phyloP scores from a whole-genome alignment of 176 grass and related monocot species.

The Avena insularis region DNA sequence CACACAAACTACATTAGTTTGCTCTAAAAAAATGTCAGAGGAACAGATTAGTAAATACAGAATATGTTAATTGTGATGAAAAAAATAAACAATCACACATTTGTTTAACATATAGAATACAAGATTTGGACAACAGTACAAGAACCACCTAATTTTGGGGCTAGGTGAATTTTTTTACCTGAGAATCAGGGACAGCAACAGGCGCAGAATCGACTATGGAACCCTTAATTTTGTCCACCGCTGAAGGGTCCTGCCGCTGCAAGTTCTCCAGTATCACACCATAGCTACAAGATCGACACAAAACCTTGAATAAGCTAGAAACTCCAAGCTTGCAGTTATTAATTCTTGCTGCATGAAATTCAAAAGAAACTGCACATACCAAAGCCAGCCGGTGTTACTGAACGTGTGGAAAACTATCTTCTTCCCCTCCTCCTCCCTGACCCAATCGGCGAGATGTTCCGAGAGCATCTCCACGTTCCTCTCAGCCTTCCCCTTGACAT shows the following conservation, averaged over 20 bases:
- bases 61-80: background rate
- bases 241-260: conserved; percentile 61
- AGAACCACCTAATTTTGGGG: background rate
- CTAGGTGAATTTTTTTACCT: conserved; percentile 53
- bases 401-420: conserved; percentile 96
- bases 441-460: conserved; percentile 78
- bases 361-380: conserved; percentile 47
- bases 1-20: background rate
- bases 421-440: conserved; percentile 77
- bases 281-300: conserved; percentile 56
- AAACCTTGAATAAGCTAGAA: background rate
- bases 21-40: background rate
- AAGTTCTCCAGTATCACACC: conserved; percentile 84
- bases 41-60: background rate
- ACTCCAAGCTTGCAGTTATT: background rate
- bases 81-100: background rate
- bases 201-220: conserved; percentile 86
- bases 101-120: background rate
- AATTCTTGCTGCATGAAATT: background rate
- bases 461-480: conserved; percentile 70
- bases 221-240: conserved; percentile 82
- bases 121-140: background rate
- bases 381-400: conserved; percentile 96
- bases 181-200: conserved; percentile 83
- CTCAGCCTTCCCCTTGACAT: conserved; percentile 73